Percentiles rank a stretch among this genome's conserved stretches.
Evolutionary conservation across 768 basidiomycete genomes (phyloP).

Genomic region (Pleurotus tuoliensis): DNA sequence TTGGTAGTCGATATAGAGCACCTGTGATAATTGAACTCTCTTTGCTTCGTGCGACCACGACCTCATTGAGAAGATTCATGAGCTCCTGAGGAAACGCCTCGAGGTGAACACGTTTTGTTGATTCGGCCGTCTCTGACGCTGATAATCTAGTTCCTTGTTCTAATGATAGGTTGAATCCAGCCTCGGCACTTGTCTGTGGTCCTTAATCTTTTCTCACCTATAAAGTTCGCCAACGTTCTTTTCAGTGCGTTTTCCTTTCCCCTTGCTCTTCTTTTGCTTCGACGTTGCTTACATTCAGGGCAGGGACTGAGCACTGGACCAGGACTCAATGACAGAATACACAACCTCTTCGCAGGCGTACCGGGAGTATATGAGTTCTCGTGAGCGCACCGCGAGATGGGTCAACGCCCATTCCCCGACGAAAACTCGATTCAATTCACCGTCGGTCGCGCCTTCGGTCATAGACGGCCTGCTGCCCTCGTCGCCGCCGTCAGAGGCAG

Average conservation of each 20-base stretch:
- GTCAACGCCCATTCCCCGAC: slow-evolving; percentile 39
- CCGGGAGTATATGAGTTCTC: slow-evolving; percentile 53
- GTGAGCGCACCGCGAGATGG: slow-evolving; percentile 65
- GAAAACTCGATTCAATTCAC: slow-evolving; percentile 46
- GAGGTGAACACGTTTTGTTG: slow-evolving; percentile 46
- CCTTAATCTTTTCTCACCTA: neutral
- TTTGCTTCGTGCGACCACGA: neutral
- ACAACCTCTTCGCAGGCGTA: slow-evolving; percentile 55
- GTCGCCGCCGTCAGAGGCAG: slow-evolving; percentile 43
- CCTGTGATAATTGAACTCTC: neutral
- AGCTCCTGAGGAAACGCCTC: slow-evolving; percentile 23
- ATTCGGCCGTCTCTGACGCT: slow-evolving; percentile 25
- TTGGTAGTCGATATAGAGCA: neutral
- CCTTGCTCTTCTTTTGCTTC: slow-evolving; percentile 19
- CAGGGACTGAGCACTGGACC: slow-evolving; percentile 4
- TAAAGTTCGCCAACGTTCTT: slow-evolving; percentile 1
- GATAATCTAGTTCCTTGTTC: slow-evolving; percentile 31
- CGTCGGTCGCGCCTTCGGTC: slow-evolving; percentile 53
- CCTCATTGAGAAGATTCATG: slow-evolving; percentile 1
- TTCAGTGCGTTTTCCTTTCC: slow-evolving; percentile 10
- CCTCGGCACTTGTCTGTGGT: slow-evolving; percentile 4
- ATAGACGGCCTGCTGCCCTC: slow-evolving; percentile 36
- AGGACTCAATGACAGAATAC: slow-evolving; percentile 58
- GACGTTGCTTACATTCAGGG: slow-evolving; percentile 2
- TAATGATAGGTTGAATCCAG: slow-evolving; percentile 20